phyloP scores from a whole-genome alignment of 257 asterid species.

The Solanum lycopersicoides region DNA sequence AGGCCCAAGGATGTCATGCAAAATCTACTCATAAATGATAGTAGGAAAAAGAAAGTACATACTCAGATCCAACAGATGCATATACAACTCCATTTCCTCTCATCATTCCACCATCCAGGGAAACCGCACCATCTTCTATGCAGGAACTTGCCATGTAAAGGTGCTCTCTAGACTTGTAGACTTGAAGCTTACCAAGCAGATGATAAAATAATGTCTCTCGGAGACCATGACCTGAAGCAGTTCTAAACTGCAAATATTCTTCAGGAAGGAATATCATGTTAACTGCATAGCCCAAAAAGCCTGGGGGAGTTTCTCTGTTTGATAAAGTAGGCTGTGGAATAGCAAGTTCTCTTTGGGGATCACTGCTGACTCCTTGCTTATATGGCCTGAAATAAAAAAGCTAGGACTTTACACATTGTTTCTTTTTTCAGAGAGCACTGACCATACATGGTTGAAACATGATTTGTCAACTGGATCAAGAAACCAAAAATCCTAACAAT shows the following conservation, averaged over 20 bases:
- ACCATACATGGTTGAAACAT: not conserved
- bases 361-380: not conserved
- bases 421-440: not conserved
- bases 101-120: too few species aligned
- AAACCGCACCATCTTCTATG: too few species aligned
- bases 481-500: not conserved
- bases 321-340: constrained; percentile 30
- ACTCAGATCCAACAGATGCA: too few species aligned
- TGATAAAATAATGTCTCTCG: constrained; percentile 45
- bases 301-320: constrained; percentile 32
- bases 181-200: constrained; percentile 62
- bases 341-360: constrained; percentile 20
- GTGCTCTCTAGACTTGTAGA: constrained; percentile 24
- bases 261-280: constrained; percentile 28
- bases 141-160: constrained; percentile 43
- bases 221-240: constrained; percentile 32
- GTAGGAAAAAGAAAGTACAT: too few species aligned
- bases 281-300: constrained; percentile 50
- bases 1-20: too few species aligned
- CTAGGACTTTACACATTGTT: not conserved
- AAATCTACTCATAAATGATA: too few species aligned
- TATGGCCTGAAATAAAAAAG: constrained; percentile 20
- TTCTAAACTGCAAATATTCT: constrained; percentile 15
- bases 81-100: too few species aligned
- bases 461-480: not conserved